Evolutionary conservation across 1,284 basidiomycete species (phyloP), one percentile per base, ranked within the genome.

Genomic region (Inonotus hispidus): DNA sequence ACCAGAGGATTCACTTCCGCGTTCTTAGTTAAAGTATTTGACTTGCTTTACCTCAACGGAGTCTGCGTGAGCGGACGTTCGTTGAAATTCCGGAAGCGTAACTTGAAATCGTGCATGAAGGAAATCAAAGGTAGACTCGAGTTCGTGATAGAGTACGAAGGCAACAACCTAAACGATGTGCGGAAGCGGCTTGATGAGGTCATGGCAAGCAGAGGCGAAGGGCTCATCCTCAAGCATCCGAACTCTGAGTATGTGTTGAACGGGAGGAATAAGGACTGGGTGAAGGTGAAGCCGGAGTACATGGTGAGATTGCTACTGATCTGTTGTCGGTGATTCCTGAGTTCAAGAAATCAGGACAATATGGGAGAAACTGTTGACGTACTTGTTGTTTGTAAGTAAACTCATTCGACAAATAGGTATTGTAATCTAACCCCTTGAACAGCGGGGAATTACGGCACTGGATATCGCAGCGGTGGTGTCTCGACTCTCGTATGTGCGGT

Each of bases 211-310:
- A 85, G 91, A 61, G 95, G 95, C 3, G 95, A 97, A 73, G 95
- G 95, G 0, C 76, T 98, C 11, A 90, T 98, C 3, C 81, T 98
- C 63, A 98, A 98, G 73, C 88, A 92, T 67, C 87, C 88, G 0
- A 76, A 83, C 52, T 84, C 88, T 0, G 81, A 85, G 62, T 98
- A 98, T 72, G 78, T 84, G 13, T 75, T 95, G 52, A 93, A 93
- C 68, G 92, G 90, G 1, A 81, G 95, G 58, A 92, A 90, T 66
- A 82, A 85, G 68, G 89, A 93, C 67, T 98, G 95, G 94, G 84
- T 95, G 68, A 98, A 98, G 74, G 89, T 84, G 45, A 98, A 97
- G 71, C 95, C 95, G 5, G 95, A 97, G 70, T 95, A 94, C 67
- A 93, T 94, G 87, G 92, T 92, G 66, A 58, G 78, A 71, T 8